Evolutionary conservation across 2,329 filamentous ascomycete genomes (phyloP), one percentile per base, ranked within the genome.

Genomic region (Aureobasidium sp.): DNA sequence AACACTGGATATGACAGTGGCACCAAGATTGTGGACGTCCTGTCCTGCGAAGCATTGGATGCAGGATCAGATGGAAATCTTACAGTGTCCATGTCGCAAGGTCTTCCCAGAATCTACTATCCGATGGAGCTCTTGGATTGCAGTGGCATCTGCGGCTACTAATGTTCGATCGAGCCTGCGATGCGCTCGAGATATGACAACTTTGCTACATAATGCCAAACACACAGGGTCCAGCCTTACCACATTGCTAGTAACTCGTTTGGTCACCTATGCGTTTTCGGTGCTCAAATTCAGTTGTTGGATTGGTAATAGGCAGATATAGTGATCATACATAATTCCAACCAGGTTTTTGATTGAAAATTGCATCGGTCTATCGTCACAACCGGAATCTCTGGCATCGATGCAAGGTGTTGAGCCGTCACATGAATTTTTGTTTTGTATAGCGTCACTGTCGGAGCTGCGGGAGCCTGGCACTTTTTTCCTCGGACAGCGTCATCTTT

Each of bases 51-150:
- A 4, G 69, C 66, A 3, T 53, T 69, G 21, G 73, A 66, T 2
- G 69, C 67, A 16, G 68, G 65, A 21, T 47, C 52, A 15, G 48
- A 66, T 61, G 73, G 73, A 9, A 68, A 61, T 3, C 64, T 76
- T 6, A 49, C 62, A 0, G 73, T 76, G 5, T 67, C 70, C 0
- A 75, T 77, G 72, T 64, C 63, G 25, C 63, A 59, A 10, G 75
- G 75, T 2, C 45, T 72, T 57, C 72, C 74, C 3, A 68, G 68
- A 45, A 67, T 76, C 25, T 76, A 71, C 61, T 75, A 73, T 53
- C 69, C 74, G 3, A 10, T 50, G 3, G 57, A 42, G 5, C 45
- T 59, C 9, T 30, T 66, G 30, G 52, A 52, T 27, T 63, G 64
- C 16, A 65, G 65, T 48, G 65, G 64, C 21, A 53, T 67, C 25